These are phyloP conservation scores for Zarea fungicola DNA, from an alignment of 2,329 filamentous ascomycete species.

Conservation along the genomic window DNA sequence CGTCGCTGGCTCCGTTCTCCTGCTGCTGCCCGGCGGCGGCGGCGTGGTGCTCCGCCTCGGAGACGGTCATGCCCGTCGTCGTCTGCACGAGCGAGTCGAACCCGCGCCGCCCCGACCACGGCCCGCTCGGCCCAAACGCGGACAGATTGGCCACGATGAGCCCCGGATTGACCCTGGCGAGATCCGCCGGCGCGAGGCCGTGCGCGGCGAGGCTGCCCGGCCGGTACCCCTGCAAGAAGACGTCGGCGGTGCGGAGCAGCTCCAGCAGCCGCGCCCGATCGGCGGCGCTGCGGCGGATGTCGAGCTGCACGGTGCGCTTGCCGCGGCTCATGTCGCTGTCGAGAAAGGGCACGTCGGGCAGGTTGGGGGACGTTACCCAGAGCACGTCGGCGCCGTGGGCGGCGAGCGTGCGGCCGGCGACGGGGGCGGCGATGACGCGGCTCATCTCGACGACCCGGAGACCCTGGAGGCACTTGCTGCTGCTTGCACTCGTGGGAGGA, in stretches of 20 bases:
- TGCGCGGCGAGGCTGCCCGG: constrained; percentile 50
- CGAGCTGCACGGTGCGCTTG: constrained; percentile 58
- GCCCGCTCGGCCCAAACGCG: constrained; percentile 45
- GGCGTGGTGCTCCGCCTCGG: constrained; percentile 49
- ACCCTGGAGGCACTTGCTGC: constrained; percentile 41
- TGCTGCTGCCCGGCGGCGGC: too few species aligned
- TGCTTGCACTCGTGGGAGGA: too few species aligned
- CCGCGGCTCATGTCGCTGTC: constrained; percentile 63
- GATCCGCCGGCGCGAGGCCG: constrained; percentile 31
- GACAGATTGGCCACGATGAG: constrained; percentile 48
- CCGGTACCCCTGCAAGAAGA: constrained; percentile 60
- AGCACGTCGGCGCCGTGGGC: constrained; percentile 68
- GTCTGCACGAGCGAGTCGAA: constrained; percentile 51
- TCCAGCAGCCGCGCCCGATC: constrained; percentile 49
- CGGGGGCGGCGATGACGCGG: constrained; percentile 66
- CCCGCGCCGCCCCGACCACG: constrained; percentile 37
- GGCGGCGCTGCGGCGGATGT: constrained; percentile 48
- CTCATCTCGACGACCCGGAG: constrained; percentile 67
- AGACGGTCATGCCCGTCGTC: constrained; percentile 50
- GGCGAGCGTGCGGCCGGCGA: constrained; percentile 60
- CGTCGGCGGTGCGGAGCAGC: constrained; percentile 54
- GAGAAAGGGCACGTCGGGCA: constrained; percentile 61
- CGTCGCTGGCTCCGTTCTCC: constrained; percentile 31
- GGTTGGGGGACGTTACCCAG: constrained; percentile 58
- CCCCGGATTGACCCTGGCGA: constrained; percentile 34